These are phyloP conservation scores for Tricharina praecox DNA, from an alignment of 495 filamentous ascomycete species.

Conservation along the genomic window DNA sequence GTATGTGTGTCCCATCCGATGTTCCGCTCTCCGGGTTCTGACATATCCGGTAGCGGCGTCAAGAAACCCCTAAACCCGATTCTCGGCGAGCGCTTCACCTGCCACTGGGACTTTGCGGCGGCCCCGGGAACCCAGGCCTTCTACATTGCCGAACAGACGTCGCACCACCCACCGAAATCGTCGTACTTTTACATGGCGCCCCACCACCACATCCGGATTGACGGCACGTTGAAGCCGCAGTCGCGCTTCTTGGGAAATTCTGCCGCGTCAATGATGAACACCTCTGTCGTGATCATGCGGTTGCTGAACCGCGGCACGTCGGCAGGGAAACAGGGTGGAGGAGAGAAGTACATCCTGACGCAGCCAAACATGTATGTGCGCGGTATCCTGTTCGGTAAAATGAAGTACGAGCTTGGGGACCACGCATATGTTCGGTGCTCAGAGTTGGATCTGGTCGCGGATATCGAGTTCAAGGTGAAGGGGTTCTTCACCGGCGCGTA, in stretches of 20 bases:
- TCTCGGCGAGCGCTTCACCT: slow-evolving; percentile 84
- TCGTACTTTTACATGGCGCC: slow-evolving; percentile 99
- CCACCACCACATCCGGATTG: slow-evolving; percentile 83
- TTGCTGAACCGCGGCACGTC: slow-evolving; percentile 47
- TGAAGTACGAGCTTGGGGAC: slow-evolving; percentile 98
- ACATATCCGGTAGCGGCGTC: slow-evolving; percentile 49
- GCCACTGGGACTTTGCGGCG: slow-evolving; percentile 88
- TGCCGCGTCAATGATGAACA: slow-evolving; percentile 96
- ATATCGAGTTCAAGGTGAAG: slow-evolving; percentile 97
- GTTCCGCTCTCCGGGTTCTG: slow-evolving; percentile 7
- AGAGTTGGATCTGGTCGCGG: slow-evolving; percentile 67
- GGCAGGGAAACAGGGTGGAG: slow-evolving; percentile 38
- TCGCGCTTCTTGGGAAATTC: slow-evolving; percentile 96
- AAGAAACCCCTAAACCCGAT: slow-evolving; percentile 98
- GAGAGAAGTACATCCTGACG: slow-evolving; percentile 80
- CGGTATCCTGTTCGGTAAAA: slow-evolving; percentile 93
- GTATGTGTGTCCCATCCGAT: slow-evolving; percentile 37
- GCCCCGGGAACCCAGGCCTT: slow-evolving; percentile 56
- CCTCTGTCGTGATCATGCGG: slow-evolving; percentile 62
- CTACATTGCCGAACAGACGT: slow-evolving; percentile 94
- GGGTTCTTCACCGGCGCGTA: slow-evolving; percentile 94
- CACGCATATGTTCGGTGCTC: slow-evolving; percentile 90
- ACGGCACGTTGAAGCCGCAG: slow-evolving; percentile 88
- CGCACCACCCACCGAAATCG: slow-evolving; percentile 94
- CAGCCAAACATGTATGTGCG: slow-evolving; percentile 99